These are phyloP conservation scores for Phytophthora crassamura DNA, from an alignment of 352 stramenopile genomes.

Conservation along the genomic window DNA sequence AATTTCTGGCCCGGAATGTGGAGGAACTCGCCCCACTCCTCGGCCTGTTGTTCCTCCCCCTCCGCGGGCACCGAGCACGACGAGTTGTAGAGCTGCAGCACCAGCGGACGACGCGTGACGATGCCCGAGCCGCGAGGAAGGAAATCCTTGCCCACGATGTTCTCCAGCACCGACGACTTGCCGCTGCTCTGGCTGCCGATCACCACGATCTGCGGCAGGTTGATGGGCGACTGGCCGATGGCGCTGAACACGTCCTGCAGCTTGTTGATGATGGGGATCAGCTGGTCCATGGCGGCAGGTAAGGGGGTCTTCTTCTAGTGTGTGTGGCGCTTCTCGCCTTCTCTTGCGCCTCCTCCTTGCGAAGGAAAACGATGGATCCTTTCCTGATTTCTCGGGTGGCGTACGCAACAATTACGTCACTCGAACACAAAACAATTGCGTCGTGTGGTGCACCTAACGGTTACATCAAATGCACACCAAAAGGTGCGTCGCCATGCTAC, in stretches of 20 bases:
- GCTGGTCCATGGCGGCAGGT: constrained; percentile 93
- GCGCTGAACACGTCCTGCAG: constrained; percentile 99
- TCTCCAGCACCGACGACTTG: constrained; percentile 97
- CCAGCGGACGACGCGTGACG: constrained; percentile 97
- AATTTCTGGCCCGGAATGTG: constrained; percentile 97
- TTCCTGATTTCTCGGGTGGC: too few species aligned
- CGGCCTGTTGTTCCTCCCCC: constrained; percentile 39
- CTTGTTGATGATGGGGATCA: constrained; percentile 99
- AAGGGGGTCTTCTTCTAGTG: background rate
- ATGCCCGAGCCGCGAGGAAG: constrained; percentile 98
- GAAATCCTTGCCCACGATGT: constrained; percentile 96
- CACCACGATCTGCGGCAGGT: constrained; percentile 98
- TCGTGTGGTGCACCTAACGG: too few species aligned
- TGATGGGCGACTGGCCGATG: constrained; percentile 95
- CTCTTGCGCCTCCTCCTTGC: background rate
- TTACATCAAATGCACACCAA: too few species aligned
- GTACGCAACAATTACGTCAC: too few species aligned
- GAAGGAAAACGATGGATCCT: background rate
- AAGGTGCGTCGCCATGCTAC: too few species aligned
- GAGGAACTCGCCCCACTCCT: constrained; percentile 99
- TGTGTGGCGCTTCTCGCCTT: background rate
- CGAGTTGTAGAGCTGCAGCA: constrained; percentile 98
- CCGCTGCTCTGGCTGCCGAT: constrained; percentile 97
- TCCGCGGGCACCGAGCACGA: constrained; percentile 27
- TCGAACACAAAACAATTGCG: too few species aligned